Evolutionary conservation across 1,284 basidiomycete species (phyloP), one percentile per base, ranked within the genome.

Genomic region (Ustilago curta): DNA sequence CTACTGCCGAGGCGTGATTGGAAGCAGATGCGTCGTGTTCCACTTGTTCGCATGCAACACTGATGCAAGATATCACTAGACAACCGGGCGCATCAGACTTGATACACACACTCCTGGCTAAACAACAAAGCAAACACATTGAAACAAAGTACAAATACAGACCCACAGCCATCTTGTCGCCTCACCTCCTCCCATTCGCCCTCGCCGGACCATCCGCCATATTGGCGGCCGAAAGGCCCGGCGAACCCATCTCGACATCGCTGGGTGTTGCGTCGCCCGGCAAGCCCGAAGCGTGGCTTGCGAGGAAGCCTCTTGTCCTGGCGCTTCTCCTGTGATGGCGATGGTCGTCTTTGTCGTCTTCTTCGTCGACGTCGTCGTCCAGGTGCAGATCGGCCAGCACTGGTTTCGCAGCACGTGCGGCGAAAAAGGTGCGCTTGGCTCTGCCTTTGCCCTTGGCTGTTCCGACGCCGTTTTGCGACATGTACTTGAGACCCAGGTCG

Each of bases 351-450:
- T 72, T 60, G 8, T 73, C 64, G 1, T 62, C 64, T 7, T 60
- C 60, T 0, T 61, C 53, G 8, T 69, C 66, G 27, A 27, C 27
- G 1, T 70, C 58, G 5, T 69, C 63, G 16, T 64, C 61, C 23
- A 76, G 57, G 18, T 76, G 59, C 56, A 76, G 45, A 43, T 72
- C 70, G 5, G 60, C 54, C 21, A 70, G 45, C 5, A 66, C 67
- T 2, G 75, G 70, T 27, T 69, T 76, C 1, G 77, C 74, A 16
- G 74, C 77, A 8, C 77, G 53, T 16, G 70, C 55, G 4, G 70
- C 68, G 29, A 79, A 79, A 25, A 79, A 79, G 0, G 74, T 77
- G 21, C 77, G 43, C 66, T 79, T 79, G 3, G 75, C 54, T 11
- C 68, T 56, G 0, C 65, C 70, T 42, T 76, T 69, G 18, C 74